phyloP scores from a whole-genome alignment of 108 stramenopile species.

The Pseudonitzschia multiseries region DNA sequence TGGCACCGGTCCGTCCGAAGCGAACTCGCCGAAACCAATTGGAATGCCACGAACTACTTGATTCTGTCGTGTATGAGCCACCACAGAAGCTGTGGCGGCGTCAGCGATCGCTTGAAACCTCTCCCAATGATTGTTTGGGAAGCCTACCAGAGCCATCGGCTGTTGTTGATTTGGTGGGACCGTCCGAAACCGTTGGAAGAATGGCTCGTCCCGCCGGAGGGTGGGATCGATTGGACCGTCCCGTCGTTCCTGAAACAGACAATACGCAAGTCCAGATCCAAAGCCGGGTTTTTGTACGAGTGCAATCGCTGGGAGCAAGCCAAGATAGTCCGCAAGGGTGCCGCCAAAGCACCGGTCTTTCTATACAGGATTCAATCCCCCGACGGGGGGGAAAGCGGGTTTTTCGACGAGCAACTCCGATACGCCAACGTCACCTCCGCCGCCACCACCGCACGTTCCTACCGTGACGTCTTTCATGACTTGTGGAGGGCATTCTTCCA shows the following conservation, averaged over 20 bases:
- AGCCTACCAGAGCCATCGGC: conserved; percentile 34
- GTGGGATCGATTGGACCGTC: conserved; percentile 38
- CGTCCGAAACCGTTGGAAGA: conserved; percentile 43
- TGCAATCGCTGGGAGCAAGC: background rate
- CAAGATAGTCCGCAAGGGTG: background rate
- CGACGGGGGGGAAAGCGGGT: conserved; percentile 25
- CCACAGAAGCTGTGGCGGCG: conserved; percentile 37
- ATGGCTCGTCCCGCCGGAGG: conserved; percentile 43
- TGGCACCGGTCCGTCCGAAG: conserved; percentile 37
- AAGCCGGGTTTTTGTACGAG: background rate
- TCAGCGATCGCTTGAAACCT: conserved; percentile 44
- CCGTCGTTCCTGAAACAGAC: conserved; percentile 20
- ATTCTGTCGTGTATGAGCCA: conserved; percentile 31
- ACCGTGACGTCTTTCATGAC: conserved; percentile 31
- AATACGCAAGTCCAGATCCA: background rate
- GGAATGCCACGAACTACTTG: conserved; percentile 35
- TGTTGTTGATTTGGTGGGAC: conserved; percentile 49
- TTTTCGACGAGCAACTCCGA: conserved; percentile 7
- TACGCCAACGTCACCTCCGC: background rate
- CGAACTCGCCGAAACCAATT: conserved; percentile 19
- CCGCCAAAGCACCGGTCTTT: background rate
- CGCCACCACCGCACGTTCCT: conserved; percentile 3
- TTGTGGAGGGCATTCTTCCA: conserved; percentile 35
- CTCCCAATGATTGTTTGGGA: conserved; percentile 34
- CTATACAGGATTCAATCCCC: conserved; percentile 25